phyloP scores from a whole-genome alignment of 495 filamentous ascomycete genomes.

The Penicillium tannophilum region DNA sequence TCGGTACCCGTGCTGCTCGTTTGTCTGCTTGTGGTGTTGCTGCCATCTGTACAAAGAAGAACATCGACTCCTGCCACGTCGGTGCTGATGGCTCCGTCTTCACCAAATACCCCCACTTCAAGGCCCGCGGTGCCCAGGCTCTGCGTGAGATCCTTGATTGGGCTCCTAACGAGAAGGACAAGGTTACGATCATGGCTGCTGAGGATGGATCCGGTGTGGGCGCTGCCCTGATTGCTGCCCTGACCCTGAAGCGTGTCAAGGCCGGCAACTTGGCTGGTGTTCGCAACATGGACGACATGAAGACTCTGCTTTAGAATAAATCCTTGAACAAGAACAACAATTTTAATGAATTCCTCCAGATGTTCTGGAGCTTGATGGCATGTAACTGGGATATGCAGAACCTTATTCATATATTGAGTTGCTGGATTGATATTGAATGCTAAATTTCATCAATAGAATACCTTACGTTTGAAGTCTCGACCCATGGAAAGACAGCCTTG shows the following conservation, averaged over 20 bases:
- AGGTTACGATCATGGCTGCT: slow-evolving; percentile 80
- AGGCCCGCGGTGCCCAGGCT: slow-evolving; percentile 82
- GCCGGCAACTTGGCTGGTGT: slow-evolving; percentile 79
- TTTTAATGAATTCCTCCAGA: slow-evolving; percentile 1
- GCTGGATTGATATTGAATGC: neutral
- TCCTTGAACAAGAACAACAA: neutral
- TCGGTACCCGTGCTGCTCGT: slow-evolving; percentile 90
- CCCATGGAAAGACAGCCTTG: neutral
- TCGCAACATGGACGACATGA: slow-evolving; percentile 62
- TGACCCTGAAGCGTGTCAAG: slow-evolving; percentile 85
- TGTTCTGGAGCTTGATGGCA: neutral
- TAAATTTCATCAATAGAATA: no score
- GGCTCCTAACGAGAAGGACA: slow-evolving; percentile 76
- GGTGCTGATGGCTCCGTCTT: slow-evolving; percentile 96
- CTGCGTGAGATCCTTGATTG: slow-evolving; percentile 94
- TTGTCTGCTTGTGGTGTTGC: slow-evolving; percentile 92
- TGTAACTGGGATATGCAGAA: neutral
- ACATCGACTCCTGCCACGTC: slow-evolving; percentile 83
- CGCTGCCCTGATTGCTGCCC: slow-evolving; percentile 88
- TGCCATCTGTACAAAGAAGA: slow-evolving; percentile 95
- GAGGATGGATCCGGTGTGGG: slow-evolving; percentile 98
- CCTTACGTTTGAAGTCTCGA: neutral
- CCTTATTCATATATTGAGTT: neutral
- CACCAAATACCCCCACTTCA: slow-evolving; percentile 98
- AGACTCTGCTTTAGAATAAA: slow-evolving; percentile 38